These are phyloP conservation scores for Trichoderma virens DNA, from an alignment of 495 filamentous ascomycete genomes.

Conservation along the genomic window DNA sequence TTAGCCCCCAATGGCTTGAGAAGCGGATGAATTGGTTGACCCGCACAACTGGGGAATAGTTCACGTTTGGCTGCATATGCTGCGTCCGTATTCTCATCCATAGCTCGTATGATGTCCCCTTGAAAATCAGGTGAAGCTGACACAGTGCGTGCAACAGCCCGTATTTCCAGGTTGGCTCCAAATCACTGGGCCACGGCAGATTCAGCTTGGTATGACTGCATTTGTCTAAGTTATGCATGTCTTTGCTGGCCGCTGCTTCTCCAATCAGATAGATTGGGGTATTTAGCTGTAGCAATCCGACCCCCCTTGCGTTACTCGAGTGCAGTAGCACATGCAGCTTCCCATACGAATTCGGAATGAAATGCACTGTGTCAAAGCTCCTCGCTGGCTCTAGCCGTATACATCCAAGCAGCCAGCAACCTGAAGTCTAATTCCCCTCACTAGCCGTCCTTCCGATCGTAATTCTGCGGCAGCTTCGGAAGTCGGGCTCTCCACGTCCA, in stretches of 20 bases:
- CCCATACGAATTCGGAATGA: background rate
- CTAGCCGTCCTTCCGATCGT: background rate
- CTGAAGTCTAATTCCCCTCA: background rate
- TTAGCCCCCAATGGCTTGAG: background rate
- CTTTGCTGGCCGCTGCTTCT: background rate
- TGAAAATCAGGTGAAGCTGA: background rate
- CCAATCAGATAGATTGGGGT: background rate
- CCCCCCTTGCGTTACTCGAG: background rate
- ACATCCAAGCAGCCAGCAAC: background rate
- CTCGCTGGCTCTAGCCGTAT: background rate
- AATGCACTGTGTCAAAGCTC: background rate
- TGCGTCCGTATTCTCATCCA: background rate
- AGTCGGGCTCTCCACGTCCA: background rate
- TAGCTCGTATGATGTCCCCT: background rate
- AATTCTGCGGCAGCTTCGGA: background rate
- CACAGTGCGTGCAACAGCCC: conserved; percentile 1
- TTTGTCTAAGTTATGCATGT: background rate
- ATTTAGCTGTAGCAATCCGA: background rate
- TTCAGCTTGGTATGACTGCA: background rate
- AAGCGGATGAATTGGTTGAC: background rate
- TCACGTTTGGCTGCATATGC: background rate
- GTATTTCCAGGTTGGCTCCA: background rate
- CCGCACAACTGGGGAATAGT: background rate
- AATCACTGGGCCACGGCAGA: background rate
- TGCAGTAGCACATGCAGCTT: background rate